Evolutionary conservation across 2,329 filamentous ascomycete species (phyloP).

Genomic region (Cladophialophora bantiana): DNA sequence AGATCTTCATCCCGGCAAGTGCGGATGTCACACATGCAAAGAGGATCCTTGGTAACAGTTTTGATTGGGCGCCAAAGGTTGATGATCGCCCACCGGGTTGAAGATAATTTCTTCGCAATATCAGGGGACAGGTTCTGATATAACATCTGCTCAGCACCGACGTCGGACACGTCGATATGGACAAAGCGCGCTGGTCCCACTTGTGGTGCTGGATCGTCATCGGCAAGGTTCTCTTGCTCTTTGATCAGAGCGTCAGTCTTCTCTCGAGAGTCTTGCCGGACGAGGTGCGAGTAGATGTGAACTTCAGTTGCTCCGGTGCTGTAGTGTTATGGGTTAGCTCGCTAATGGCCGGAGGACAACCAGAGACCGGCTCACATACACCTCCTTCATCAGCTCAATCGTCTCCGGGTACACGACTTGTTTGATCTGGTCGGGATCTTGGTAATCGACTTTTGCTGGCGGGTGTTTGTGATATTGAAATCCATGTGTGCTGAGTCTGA

Average conservation of each 20-base stretch:
- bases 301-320: slow-evolving; percentile 19
- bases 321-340: neutral
- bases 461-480: slow-evolving; percentile 54
- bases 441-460: slow-evolving; percentile 47
- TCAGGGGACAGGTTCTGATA: slow-evolving; percentile 47
- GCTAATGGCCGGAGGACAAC: neutral
- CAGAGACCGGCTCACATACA: slow-evolving; percentile 15
- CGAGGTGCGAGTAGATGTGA: slow-evolving; percentile 13
- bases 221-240: slow-evolving; percentile 48
- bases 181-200: slow-evolving; percentile 54
- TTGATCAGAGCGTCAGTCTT: neutral
- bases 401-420: slow-evolving; percentile 54
- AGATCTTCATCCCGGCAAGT: slow-evolving; percentile 59
- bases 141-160: slow-evolving; percentile 52
- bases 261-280: slow-evolving; percentile 4
- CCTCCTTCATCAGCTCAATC: slow-evolving; percentile 53
- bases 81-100: slow-evolving; percentile 55
- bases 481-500: slow-evolving; percentile 54
- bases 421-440: slow-evolving; percentile 51
- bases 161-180: slow-evolving; percentile 58
- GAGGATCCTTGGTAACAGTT: slow-evolving; percentile 59
- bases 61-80: slow-evolving; percentile 61
- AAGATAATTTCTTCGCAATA: slow-evolving; percentile 43
- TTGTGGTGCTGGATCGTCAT: neutral
- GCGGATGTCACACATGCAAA: slow-evolving; percentile 59